Percentiles rank a stretch among this genome's conserved stretches.
Evolutionary conservation across 2,329 filamentous ascomycete species (phyloP).

Genomic region (Trichoderma hamatum): DNA sequence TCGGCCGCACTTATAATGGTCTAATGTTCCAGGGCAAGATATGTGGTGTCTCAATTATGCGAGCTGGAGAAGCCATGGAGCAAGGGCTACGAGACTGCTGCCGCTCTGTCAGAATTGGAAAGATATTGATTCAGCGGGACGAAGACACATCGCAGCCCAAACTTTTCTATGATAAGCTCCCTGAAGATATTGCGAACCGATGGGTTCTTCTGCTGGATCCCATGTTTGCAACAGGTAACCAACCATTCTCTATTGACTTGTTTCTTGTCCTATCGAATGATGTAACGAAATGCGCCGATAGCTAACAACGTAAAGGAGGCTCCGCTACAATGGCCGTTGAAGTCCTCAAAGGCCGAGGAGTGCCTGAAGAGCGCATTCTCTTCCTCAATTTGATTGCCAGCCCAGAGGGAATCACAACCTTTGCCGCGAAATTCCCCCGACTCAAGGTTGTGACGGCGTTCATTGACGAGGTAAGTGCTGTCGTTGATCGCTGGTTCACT

Average conservation of each 20-base stretch:
- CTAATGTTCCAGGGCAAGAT: slow-evolving; percentile 98
- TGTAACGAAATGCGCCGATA: not conserved
- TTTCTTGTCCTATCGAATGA: not conserved
- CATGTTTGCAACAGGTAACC: slow-evolving; percentile 94
- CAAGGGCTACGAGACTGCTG: slow-evolving; percentile 95
- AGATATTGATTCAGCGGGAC: slow-evolving; percentile 96
- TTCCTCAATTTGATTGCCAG: slow-evolving; percentile 99
- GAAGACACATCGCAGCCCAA: slow-evolving; percentile 92
- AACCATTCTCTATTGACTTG: slow-evolving; percentile 28
- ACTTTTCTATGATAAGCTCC: slow-evolving; percentile 97
- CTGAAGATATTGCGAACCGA: slow-evolving; percentile 85
- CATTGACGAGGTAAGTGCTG: slow-evolving; percentile 70
- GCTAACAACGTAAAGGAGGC: slow-evolving; percentile 62
- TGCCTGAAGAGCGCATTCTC: slow-evolving; percentile 91
- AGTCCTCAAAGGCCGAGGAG: slow-evolving; percentile 84
- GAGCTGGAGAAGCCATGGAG: slow-evolving; percentile 97
- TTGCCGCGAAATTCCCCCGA: slow-evolving; percentile 85
- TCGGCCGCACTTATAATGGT: slow-evolving; percentile 84
- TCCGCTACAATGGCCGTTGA: slow-evolving; percentile 97
- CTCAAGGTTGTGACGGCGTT: slow-evolving; percentile 93
- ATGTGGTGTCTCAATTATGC: slow-evolving; percentile 97
- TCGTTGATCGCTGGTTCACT: not conserved
- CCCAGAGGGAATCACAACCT: slow-evolving; percentile 86
- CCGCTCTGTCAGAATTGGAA: slow-evolving; percentile 95
- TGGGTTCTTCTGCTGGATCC: slow-evolving; percentile 95